Evolutionary conservation across 169 alveolate genomes (phyloP), one percentile per base, ranked within the genome.

Genomic region (Eimeria acervulina): DNA sequence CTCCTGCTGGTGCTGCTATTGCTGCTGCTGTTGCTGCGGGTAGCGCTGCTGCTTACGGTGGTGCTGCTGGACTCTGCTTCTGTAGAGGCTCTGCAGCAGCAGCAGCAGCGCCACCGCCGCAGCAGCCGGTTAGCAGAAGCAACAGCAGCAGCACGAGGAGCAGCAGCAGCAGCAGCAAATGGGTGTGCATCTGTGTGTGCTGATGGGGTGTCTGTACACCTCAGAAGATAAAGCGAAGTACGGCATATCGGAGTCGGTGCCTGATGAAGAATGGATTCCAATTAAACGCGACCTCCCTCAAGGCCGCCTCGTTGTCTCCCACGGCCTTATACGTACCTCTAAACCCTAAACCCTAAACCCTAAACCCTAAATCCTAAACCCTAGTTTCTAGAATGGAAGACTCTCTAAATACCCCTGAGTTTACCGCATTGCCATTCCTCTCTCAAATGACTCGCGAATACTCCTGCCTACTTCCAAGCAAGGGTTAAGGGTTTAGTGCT

Each of bases 181-280:
- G n/a, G n/a, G n/a, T n/a, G n/a, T n/a, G n/a, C n/a, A n/a, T n/a
- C 38, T 66, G 78, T 8, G 33, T 66, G 26, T 66, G 78, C 78
- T 21, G 12, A 26, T 66, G 78, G 15, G 78, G 78, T 66, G 78
- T 66, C 26, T n/a, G 33, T 66, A 66, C 78, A 66, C 78, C 51
- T 17, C 95, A 90, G 95, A 90, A 63, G 95, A 90, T 8, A 90
- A 90, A 76, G 89, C n/a, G 1, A 63, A 33, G 23, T 90, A 90
- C 76, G 95, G 74, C 76, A 38, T 90, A 5, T 61, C 95, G 0
- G 95, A 90, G 38, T 68, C 55, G 1, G 74, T 90, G 23, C 95
- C 95, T 12, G 95, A 90, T 38, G 95, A 68, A 19, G 68, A 52
- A 87, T 90, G 95, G 95, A 47, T 90, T n/a, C 95, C 95, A 15